These are phyloP conservation scores for Tripterygium wilfordii DNA, from an alignment of 177 flowering plant species.

Conservation along the genomic window DNA sequence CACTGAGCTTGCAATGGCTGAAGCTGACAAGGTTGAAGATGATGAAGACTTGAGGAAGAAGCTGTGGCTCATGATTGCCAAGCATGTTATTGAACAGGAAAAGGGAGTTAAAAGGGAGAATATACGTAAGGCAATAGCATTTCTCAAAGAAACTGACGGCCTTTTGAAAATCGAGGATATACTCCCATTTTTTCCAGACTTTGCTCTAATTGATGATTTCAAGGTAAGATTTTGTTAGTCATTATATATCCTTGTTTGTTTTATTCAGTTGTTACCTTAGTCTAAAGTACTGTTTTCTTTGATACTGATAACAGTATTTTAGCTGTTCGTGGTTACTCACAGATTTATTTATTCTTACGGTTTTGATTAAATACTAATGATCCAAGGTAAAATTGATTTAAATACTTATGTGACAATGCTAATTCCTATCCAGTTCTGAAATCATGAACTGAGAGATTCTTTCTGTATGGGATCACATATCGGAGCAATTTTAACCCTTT, in stretches of 20 bases:
- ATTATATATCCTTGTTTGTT: neutral
- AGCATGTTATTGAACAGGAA: constrained; percentile 96
- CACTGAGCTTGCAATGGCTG: constrained; percentile 99
- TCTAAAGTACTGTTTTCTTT: too few relatives aligned
- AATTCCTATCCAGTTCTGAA: too few relatives aligned
- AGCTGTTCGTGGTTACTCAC: too few relatives aligned
- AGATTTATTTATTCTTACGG: too few relatives aligned
- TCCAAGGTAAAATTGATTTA: too few relatives aligned
- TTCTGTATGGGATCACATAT: too few relatives aligned
- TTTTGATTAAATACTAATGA: too few relatives aligned
- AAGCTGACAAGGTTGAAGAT: constrained; percentile 99
- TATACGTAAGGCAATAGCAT: constrained; percentile 94
- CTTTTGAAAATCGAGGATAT: constrained; percentile 96
- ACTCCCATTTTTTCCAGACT: constrained; percentile 97
- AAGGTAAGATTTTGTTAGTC: constrained; percentile 43
- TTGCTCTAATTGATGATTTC: constrained; percentile 97
- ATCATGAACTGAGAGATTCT: too few relatives aligned
- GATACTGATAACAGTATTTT: too few relatives aligned
- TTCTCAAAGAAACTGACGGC: constrained; percentile 99
- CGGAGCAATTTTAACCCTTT: too few relatives aligned
- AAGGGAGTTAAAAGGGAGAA: constrained; percentile 97
- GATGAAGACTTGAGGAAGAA: constrained; percentile 97
- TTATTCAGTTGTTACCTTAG: too few relatives aligned
- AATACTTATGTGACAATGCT: too few relatives aligned
- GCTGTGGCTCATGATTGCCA: constrained; percentile 99